Evolutionary conservation across 2,329 filamentous ascomycete genomes (phyloP), one percentile per base, ranked within the genome.

Genomic region (Penicillium janthinellum): DNA sequence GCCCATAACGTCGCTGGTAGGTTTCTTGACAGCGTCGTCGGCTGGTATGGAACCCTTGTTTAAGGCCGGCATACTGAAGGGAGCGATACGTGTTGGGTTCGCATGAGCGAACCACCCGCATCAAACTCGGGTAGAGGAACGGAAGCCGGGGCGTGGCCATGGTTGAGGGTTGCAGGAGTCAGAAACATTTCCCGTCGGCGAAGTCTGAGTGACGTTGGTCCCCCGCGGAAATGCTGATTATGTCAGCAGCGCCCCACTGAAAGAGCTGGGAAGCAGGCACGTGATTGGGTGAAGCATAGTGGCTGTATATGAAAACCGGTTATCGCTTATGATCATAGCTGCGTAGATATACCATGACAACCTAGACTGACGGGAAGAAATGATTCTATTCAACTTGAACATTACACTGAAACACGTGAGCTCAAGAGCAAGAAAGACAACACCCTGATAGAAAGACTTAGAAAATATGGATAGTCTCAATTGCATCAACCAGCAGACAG

Each of bases 51-150:
- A 81, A 75, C 31, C 64, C 42, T 64, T 67, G 58, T 63, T 66
- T 70, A 65, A 71, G 64, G 62, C 61, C 64, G 64, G 68, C 70
- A 37, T 77, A 70, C 61, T 78, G 75, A 56, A 82, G 75, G 14
- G 79, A 74, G 67, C 78, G 72, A 66, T 79, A 76, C 25, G 74
- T 77, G 34, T 64, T 77, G 42, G 74, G 79, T 72, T 76, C 79
- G 71, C 75, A 85, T 71, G 75, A 75, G 70, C 82, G 80, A 64
- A 82, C 73, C 15, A 82, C 79, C 56, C 87, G 85, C 74, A 88
- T 84, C 56, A 90, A 75, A 66, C 87, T 86, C 48, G 89, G 88
- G 66, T 90, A 90, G 17, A 91, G 79, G 69, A 90, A 90, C 15
- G 85, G 84, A 60, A 91, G 79, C 69, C 88, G 82, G 61, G 81